Conservation (phyloP, 495 filamentous ascomycete genomes). For the Lineolata rhizophorae region DNA sequence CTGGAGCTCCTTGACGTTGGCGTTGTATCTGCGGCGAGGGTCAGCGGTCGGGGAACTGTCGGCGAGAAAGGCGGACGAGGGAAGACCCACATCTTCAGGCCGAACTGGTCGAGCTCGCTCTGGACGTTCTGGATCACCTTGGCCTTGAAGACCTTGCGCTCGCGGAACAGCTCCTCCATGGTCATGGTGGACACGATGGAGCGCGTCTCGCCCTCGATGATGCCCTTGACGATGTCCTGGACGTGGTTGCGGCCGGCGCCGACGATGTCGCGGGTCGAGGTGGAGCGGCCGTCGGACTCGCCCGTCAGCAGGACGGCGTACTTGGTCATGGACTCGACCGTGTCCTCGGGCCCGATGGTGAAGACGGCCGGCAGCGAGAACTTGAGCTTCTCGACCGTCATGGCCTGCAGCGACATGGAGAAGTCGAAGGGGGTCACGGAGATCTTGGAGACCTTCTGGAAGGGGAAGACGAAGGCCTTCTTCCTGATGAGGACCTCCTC, state of each 20-base stretch:
- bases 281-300: slow-evolving; percentile 21
- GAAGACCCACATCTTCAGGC: slow-evolving; percentile 30
- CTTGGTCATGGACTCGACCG: slow-evolving; percentile 41
- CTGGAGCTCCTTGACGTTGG: slow-evolving; percentile 66
- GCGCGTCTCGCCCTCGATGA: slow-evolving; percentile 71
- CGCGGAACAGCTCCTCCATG: slow-evolving; percentile 72
- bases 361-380: slow-evolving; percentile 65
- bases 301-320: slow-evolving; percentile 57
- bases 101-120: slow-evolving; percentile 50
- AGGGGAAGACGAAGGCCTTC: slow-evolving; percentile 23
- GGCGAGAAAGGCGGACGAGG: neutral
- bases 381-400: slow-evolving; percentile 67
- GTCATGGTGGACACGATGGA: slow-evolving; percentile 61
- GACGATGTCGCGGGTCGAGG: slow-evolving; percentile 13
- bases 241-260: slow-evolving; percentile 34
- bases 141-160: slow-evolving; percentile 57
- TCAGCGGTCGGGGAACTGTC: no score
- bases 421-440: slow-evolving; percentile 59
- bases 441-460: slow-evolving; percentile 24
- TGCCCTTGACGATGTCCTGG: slow-evolving; percentile 69
- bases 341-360: slow-evolving; percentile 57
- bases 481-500: slow-evolving; percentile 49
- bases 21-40: slow-evolving; percentile 33
- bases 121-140: slow-evolving; percentile 62
- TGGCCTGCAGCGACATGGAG: slow-evolving; percentile 52